Evolutionary conservation across 2,329 filamentous ascomycete species (phyloP).

Genomic region (Calonectria henricotiae): DNA sequence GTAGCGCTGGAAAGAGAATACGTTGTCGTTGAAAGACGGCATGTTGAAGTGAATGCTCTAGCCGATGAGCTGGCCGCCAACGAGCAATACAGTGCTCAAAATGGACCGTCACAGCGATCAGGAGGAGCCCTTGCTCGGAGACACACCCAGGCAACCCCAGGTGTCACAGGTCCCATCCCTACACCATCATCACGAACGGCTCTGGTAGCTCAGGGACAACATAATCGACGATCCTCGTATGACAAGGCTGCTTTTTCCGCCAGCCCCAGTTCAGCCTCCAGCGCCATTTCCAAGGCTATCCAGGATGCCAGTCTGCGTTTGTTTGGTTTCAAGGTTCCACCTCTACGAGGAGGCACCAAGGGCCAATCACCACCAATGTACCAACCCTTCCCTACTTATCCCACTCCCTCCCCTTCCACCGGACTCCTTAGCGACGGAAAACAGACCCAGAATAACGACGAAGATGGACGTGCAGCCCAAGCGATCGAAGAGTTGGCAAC

Average conservation of each 20-base stretch:
- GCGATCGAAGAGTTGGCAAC: slow-evolving; percentile 93
- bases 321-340: slow-evolving; percentile 80
- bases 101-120: slow-evolving; percentile 69
- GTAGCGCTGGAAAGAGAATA: slow-evolving; percentile 94
- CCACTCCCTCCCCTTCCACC: slow-evolving; percentile 73
- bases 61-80: slow-evolving; percentile 95
- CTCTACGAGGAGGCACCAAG: slow-evolving; percentile 73
- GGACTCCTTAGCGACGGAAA: slow-evolving; percentile 79
- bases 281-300: slow-evolving; percentile 94
- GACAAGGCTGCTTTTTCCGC: slow-evolving; percentile 80
- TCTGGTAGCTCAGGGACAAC: slow-evolving; percentile 81
- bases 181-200: slow-evolving; percentile 80
- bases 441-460: slow-evolving; percentile 75
- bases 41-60: slow-evolving; percentile 96
- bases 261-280: slow-evolving; percentile 81
- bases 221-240: slow-evolving; percentile 85
- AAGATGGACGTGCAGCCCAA: slow-evolving; percentile 85
- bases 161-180: slow-evolving; percentile 80
- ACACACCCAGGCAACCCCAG: slow-evolving; percentile 81
- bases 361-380: slow-evolving; percentile 84
- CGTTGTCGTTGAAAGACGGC: slow-evolving; percentile 94
- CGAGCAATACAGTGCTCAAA: slow-evolving; percentile 71
- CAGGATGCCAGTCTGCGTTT: slow-evolving; percentile 89
- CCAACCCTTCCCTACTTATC: slow-evolving; percentile 88
- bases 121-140: slow-evolving; percentile 80